phyloP scores from a whole-genome alignment of 495 filamentous ascomycete species.

The Lasiosphaeriaceae sp. region DNA sequence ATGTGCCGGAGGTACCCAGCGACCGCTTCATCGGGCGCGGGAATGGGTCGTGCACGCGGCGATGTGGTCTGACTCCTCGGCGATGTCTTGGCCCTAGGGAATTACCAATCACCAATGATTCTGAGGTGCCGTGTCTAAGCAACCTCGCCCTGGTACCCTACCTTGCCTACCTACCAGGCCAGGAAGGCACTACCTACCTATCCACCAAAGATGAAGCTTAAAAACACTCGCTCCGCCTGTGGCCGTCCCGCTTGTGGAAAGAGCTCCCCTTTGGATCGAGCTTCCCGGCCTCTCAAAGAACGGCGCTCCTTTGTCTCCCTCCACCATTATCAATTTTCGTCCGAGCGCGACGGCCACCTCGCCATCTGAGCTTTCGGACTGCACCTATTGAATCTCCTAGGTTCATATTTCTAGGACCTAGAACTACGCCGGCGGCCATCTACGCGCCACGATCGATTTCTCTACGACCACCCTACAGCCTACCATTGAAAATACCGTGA shows the following conservation, averaged over 20 bases:
- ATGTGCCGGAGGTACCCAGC: background rate
- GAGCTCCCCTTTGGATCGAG: background rate
- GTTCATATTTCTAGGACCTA: no score
- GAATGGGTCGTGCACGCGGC: background rate
- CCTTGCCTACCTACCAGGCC: no score
- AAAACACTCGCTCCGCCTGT: background rate
- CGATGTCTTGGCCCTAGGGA: background rate
- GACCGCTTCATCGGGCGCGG: background rate
- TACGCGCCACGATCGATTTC: no score
- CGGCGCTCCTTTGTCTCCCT: background rate
- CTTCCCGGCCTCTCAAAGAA: background rate
- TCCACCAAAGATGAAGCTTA: background rate
- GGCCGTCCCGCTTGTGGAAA: background rate
- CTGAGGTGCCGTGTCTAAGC: background rate
- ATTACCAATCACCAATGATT: slow-evolving; percentile 9
- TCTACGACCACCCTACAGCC: no score
- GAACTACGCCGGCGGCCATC: no score
- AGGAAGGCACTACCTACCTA: no score
- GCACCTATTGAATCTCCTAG: no score
- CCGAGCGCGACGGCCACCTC: no score
- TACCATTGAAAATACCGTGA: background rate
- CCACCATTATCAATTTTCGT: background rate
- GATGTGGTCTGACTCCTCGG: background rate
- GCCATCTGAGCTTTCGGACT: background rate
- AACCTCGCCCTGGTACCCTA: background rate